These are phyloP conservation scores for Thelephora ganbajun DNA, from an alignment of 768 basidiomycete species.

Conservation along the genomic window DNA sequence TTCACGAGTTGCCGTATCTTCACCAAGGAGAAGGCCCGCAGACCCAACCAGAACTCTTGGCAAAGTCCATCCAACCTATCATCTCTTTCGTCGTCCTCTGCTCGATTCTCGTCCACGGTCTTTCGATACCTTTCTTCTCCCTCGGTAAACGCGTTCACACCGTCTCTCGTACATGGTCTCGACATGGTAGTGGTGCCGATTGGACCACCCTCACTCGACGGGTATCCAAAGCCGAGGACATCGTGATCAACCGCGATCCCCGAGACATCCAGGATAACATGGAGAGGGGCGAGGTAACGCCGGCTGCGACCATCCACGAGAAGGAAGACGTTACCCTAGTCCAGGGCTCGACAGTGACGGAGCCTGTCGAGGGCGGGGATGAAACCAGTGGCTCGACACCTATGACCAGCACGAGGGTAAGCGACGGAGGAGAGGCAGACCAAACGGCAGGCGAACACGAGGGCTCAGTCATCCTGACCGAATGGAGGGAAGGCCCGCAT, in stretches of 20 bases:
- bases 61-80: constrained; percentile 77
- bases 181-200: constrained; percentile 59
- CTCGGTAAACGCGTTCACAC: constrained; percentile 85
- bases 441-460: constrained; percentile 19
- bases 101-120: constrained; percentile 77
- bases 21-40: constrained; percentile 27
- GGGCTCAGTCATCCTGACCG: constrained; percentile 25
- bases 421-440: constrained; percentile 4
- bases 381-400: constrained; percentile 5
- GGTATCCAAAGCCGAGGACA: constrained; percentile 57
- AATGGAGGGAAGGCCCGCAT: constrained; percentile 65
- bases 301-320: constrained; percentile 14
- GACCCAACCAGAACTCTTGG: constrained; percentile 50
- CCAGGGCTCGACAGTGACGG: constrained; percentile 7
- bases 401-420: constrained; percentile 1
- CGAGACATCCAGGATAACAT: constrained; percentile 22
- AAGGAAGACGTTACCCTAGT: constrained; percentile 11
- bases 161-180: constrained; percentile 82
- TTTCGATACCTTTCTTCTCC: constrained; percentile 92
- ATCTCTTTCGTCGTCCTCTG: constrained; percentile 90
- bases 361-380: constrained; percentile 8
- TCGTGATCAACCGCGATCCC: constrained; percentile 74
- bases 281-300: constrained; percentile 30
- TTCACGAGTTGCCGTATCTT: constrained; percentile 34
- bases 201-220: constrained; percentile 72